Base-by-base conservation (phyloP, 164 flowering plant genomes). In the Tetracentron sinense region DNA sequence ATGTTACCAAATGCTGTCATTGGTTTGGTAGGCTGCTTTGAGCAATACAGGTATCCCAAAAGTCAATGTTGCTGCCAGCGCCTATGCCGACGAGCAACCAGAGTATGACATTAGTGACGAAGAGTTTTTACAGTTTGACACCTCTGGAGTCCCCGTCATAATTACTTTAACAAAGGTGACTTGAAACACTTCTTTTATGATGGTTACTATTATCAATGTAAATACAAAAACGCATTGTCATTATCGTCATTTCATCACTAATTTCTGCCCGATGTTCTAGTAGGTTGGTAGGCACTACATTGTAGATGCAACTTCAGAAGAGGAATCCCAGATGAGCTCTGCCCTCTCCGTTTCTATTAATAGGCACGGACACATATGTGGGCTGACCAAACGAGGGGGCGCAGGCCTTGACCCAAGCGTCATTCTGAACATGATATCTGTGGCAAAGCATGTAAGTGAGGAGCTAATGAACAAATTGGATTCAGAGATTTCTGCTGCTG, bases 31-130 rank as follows among this genome's bases (percentile, higher is more conserved):
- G 97, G 96, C 94, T 80, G 97, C 97, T 52, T 74, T 95, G 77
- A 85, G 87, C 83, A 88, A 92, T 75, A 90, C 99, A 21, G 97
- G 86, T 66, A 81, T 95, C 64, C 97, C 97, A 57, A 87, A 79
- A 75, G 97, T 90, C 50, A 35, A 88, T 23, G 80, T 90, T 64
- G 81, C 82, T 15, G 72, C 67, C 2, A 81, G 54, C 17, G 81
- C 82, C 50, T 64, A 84, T n/a, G 81, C 78, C 15, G 87, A 83
- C 58, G 92, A 81, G 60, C 79, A 78, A 67, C 96, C 96, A 35
- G 99, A 94, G 70, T 81, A 91, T 68, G 96, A 91, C 66, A 72
- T 89, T 22, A 94, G 99, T 61, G 99, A 95, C 58, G 97, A 95
- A 69, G 97, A 95, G 63, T 88, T 85, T 72, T 74, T 84, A 46